Percentiles rank a stretch among this genome's conserved stretches.
These are phyloP conservation scores for Carex parvula DNA, from an alignment of 176 grass and related monocot species.

Conservation along the genomic window DNA sequence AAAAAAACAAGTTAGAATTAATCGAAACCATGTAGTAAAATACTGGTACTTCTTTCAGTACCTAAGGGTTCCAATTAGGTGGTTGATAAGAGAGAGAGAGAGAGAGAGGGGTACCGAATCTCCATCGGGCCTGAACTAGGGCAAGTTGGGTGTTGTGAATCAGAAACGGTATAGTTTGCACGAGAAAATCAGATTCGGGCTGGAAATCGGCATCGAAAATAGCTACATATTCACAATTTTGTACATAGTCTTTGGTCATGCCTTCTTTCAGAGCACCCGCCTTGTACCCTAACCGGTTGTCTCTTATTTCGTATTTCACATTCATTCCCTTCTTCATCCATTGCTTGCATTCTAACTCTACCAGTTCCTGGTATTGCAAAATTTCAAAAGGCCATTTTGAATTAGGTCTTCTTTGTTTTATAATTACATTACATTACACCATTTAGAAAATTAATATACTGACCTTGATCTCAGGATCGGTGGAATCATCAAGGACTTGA, in stretches of 20 bases:
- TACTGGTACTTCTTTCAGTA: neutral
- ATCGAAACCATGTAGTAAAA: neutral
- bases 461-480: conserved; percentile 29
- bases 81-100: neutral
- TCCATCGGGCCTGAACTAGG: conserved; percentile 77
- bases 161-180: conserved; percentile 75
- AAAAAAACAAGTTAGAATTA: neutral
- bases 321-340: conserved; percentile 84
- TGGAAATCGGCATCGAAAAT: conserved; percentile 99
- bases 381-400: neutral
- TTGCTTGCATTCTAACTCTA: conserved; percentile 72
- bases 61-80: neutral
- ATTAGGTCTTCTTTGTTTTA: neutral
- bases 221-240: conserved; percentile 67
- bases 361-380: conserved; percentile 49
- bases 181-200: conserved; percentile 68
- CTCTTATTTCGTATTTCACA: conserved; percentile 92
- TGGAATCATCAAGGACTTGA: conserved; percentile 34
- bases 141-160: conserved; percentile 61
- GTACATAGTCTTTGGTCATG: conserved; percentile 82
- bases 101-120: conserved; percentile 45
- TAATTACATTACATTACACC: neutral
- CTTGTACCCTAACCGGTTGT: conserved; percentile 80
- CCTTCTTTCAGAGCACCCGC: conserved; percentile 76
- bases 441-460: neutral